Evolutionary conservation across 1,139 yeast species (phyloP).

Genomic region (Zhuliangozyma blackwelliae): DNA sequence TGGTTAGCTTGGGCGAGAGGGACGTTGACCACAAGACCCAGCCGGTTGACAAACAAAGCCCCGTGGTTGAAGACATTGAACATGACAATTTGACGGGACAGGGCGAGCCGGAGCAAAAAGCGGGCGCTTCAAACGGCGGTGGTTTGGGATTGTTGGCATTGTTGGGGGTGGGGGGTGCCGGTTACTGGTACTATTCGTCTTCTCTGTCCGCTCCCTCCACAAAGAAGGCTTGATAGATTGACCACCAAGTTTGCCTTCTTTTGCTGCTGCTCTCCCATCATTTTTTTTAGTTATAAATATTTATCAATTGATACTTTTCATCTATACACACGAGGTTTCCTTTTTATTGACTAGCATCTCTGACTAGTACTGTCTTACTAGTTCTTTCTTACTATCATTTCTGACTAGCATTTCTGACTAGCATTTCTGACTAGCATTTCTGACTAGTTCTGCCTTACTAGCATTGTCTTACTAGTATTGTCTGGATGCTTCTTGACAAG

Average conservation of each 20-base stretch:
- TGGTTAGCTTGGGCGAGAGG: slow-evolving; percentile 35
- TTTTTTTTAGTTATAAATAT: no score
- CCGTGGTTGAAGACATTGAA: slow-evolving; percentile 39
- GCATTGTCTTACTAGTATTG: slow-evolving; percentile 46
- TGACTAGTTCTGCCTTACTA: no score
- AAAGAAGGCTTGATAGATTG: not conserved
- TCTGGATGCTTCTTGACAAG: slow-evolving; percentile 92
- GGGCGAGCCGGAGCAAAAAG: not conserved
- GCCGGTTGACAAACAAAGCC: slow-evolving; percentile 21
- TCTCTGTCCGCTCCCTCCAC: not conserved
- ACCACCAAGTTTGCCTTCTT: no score
- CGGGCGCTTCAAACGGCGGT: slow-evolving; percentile 4
- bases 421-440: no score
- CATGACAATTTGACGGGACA: slow-evolving; percentile 26
- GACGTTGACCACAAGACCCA: slow-evolving; percentile 37
- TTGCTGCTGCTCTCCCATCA: no score
- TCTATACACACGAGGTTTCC: no score
- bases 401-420: no score
- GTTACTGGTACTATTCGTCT: slow-evolving; percentile 13
- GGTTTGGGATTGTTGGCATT: slow-evolving; percentile 13
- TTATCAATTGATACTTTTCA: no score
- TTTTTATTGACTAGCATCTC: no score
- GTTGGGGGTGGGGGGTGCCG: slow-evolving; percentile 23
- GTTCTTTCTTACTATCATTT: no score
- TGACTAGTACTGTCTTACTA: slow-evolving; percentile 20